Conservation (phyloP, 208 protist species). For the Crithidia sp. region DNA sequence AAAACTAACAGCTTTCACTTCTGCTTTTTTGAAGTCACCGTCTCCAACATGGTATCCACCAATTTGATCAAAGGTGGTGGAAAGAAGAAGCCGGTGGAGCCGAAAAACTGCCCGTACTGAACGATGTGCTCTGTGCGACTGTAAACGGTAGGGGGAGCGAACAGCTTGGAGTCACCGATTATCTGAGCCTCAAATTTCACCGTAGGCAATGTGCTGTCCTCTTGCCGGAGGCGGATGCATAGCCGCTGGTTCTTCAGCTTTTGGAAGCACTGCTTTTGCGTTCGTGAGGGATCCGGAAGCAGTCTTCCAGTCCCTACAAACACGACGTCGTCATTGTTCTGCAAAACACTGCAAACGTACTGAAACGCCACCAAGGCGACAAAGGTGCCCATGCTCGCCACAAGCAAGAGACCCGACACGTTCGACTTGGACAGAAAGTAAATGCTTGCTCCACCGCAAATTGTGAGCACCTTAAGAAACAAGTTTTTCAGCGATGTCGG, state of each 20-base stretch:
- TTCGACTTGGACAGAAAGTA: slow-evolving; percentile 22
- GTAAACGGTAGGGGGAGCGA: slow-evolving; percentile 39
- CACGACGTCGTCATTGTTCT: slow-evolving; percentile 24
- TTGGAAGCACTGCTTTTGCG: slow-evolving; percentile 24
- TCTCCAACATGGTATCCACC: slow-evolving; percentile 42
- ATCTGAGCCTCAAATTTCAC: slow-evolving; percentile 58
- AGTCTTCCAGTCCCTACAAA: slow-evolving; percentile 30
- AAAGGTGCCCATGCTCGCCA: slow-evolving; percentile 13
- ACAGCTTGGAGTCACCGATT: slow-evolving; percentile 38
- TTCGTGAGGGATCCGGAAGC: background rate
- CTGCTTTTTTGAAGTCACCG: slow-evolving; percentile 14
- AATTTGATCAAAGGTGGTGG: slow-evolving; percentile 65
- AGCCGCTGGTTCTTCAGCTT: slow-evolving; percentile 45
- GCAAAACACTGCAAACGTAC: slow-evolving; percentile 11
- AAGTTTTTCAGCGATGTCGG: slow-evolving; percentile 29
- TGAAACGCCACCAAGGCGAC: slow-evolving; percentile 26
- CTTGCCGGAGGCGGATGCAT: slow-evolving; percentile 40
- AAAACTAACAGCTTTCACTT: background rate
- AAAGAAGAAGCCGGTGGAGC: slow-evolving; percentile 69
- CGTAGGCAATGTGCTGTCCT: slow-evolving; percentile 26
- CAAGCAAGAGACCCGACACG: background rate
- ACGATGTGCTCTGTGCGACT: slow-evolving; percentile 52
- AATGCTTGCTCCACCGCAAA: slow-evolving; percentile 12
- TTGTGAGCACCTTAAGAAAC: slow-evolving; percentile 19
- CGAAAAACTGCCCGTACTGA: slow-evolving; percentile 76